A percentile compares a stretch with the other conserved stretches of the same genome.
These are phyloP conservation scores for Corylus heterophylla DNA, from an alignment of 306 rosid genomes.

Conservation along the genomic window DNA sequence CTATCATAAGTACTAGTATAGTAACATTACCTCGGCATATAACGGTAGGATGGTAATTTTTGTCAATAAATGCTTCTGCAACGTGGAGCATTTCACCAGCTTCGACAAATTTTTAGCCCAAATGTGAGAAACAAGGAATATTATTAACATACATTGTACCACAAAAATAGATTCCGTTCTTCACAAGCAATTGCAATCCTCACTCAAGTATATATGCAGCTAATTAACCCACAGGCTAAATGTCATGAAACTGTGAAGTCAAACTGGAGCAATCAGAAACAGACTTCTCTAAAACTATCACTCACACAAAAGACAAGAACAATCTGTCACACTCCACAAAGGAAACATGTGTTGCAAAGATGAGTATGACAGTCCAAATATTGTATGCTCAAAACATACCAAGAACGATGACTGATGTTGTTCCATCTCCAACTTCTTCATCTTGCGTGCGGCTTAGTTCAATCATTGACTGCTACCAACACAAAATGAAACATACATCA, in stretches of 20 bases:
- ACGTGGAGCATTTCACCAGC: constrained; percentile 99
- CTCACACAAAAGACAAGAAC: not conserved
- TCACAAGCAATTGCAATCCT: not conserved
- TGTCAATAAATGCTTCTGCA: constrained; percentile 90
- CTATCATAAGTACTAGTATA: not conserved
- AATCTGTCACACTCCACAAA: not conserved
- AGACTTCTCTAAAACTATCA: not conserved
- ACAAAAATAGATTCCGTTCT: not conserved
- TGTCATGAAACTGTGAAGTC: not conserved
- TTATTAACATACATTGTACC: not conserved
- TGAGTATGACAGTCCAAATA: not conserved
- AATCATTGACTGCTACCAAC: constrained; percentile 76
- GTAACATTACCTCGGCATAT: constrained; percentile 83
- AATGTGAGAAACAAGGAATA: constrained; percentile 4
- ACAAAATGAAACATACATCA: constrained; percentile 24
- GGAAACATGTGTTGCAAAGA: not conserved
- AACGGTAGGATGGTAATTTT: constrained; percentile 87
- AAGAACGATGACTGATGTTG: constrained; percentile 93
- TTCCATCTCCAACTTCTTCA: constrained; percentile 98
- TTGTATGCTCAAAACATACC: constrained; percentile 46
- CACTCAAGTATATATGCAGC: not conserved
- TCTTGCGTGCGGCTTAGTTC: constrained; percentile 97
- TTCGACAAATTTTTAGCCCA: constrained; percentile 33
- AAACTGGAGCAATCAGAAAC: not conserved
- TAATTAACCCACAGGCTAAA: not conserved